Evolutionary conservation across 2,329 filamentous ascomycete genomes (phyloP), one percentile per base, ranked within the genome.

Genomic region (Aspergillus nomiae): DNA sequence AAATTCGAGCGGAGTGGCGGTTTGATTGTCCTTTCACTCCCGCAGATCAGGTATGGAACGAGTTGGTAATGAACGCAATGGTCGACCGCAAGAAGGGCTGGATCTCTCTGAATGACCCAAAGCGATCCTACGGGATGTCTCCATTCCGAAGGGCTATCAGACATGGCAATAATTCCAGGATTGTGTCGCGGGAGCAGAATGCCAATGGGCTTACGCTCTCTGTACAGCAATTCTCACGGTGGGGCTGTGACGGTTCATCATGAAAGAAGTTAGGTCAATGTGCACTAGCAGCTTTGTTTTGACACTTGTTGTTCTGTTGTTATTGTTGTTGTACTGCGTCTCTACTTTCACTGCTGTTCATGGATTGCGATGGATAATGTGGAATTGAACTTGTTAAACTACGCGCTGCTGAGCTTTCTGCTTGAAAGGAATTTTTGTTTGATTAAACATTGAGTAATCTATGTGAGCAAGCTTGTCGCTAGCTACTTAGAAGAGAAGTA

Each of bases 121-220:
- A 46, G n/a, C 56, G 2, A 32, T 9, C 41, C 41, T 58, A 58
- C 41, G 41, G 56, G 41, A 48, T 58, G 56, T 58, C 56, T 45
- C 56, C 56, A 41, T 58, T 58, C 19, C 38, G 56, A 32, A 48
- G 56, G 41, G 56, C 56, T 48, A 58, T 58, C 34, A 58, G 41
- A 46, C 28, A 24, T 58, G 41, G 38, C 5, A 45, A 30, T 58
- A 50, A 50, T 50, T 50, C 46, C 46, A 43, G 41, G 41, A 46
- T 32, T 46, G 38, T 58, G 14, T 58, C 56, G 41, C 28, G 30
- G 41, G 41, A 58, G 56, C 56, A 46, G 19, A 3, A 58, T 58
- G 28, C 56, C 0, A 11, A n/a, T 45, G 56, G 41, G 28, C n/a
- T 46, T 21, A 58, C 24, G 56, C 21, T 5, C 28, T 46, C 56